These are phyloP conservation scores for Ophiostoma montium DNA, from an alignment of 2,329 filamentous ascomycete genomes.

Conservation along the genomic window DNA sequence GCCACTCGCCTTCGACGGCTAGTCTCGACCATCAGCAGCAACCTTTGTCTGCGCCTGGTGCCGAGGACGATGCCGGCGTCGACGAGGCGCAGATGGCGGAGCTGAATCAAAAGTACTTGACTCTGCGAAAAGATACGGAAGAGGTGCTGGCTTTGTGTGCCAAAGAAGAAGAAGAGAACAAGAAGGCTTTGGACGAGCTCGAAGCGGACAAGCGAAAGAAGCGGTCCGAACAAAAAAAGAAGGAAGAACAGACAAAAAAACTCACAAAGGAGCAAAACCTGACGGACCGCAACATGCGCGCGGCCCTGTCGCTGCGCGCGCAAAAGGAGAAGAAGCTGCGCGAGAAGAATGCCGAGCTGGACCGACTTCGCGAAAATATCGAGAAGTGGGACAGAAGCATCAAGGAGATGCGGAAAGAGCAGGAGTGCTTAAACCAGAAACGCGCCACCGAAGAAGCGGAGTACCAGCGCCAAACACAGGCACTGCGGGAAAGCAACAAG, in stretches of 20 bases:
- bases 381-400: constrained; percentile 53
- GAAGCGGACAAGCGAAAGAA: constrained; percentile 69
- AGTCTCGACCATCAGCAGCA: constrained; percentile 33
- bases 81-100: constrained; percentile 57
- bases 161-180: constrained; percentile 59
- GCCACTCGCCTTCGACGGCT: constrained; percentile 58
- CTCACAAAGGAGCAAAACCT: constrained; percentile 67
- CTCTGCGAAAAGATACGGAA: constrained; percentile 69
- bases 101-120: constrained; percentile 69
- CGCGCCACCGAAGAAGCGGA: constrained; percentile 35
- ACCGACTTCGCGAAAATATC: constrained; percentile 57
- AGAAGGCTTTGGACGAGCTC: constrained; percentile 50
- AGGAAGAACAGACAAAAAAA: constrained; percentile 78
- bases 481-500: constrained; percentile 40
- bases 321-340: constrained; percentile 62
- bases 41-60: neutral
- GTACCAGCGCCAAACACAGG: constrained; percentile 35
- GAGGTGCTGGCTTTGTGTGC: constrained; percentile 56
- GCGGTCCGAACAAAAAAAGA: constrained; percentile 66
- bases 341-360: constrained; percentile 53
- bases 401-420: constrained; percentile 42
- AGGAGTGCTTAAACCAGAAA: constrained; percentile 39
- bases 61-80: constrained; percentile 33
- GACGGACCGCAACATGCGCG: constrained; percentile 68
- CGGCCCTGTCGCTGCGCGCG: constrained; percentile 61